Base-by-base conservation (phyloP, 345 rosid species). In the Brassica nigra region DNA sequence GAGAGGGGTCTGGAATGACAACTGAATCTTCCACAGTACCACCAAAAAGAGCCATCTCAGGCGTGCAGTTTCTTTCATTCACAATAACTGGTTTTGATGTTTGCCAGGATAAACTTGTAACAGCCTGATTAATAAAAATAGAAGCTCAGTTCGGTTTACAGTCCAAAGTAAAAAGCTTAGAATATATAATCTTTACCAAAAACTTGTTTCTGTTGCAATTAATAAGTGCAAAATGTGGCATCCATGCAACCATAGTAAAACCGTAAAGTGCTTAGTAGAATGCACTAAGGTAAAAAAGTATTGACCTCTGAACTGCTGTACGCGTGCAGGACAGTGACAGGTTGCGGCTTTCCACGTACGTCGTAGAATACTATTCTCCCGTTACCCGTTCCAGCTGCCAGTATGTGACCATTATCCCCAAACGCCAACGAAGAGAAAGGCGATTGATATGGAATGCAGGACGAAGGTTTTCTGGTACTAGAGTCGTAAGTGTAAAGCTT, bases 1-100 rank as follows among this genome's bases (percentile, higher is more conserved):
- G 97, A 84, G 47, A 95, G 93, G 97, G 98, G 55, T 96, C 99
- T 9, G 99, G 99, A 93, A 93, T 93, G 80, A 93, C 90, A 84
- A 89, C 86, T 62, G 97, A 96, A 81, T 90, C 99, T 77, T 92
- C 97, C 79, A 85, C 86, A 68, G 91, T 81, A 74, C 90, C 92
- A 78, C 99, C 99, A 73, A 95, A 77, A 85, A 95, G 97, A 87
- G 92, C 98, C 83, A 87, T 89, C 86, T 93, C 99, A 57, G 44
- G 36, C 91, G 87, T 85, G 83, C 91, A 90, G 75, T 70, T 88
- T 84, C 84, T 89, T 85, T 96, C 98, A 79, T 90, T 92, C 70
- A 96, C 91, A 73, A 84, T 65, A 66, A 89, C 87, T 71, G 98
- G 92, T 88, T 93, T 93, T 73, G 92, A 90, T 87, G 97, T 92